Evolutionary conservation across 257 asterid species (phyloP), one percentile per base, ranked within the genome.

Genomic region (Rehmannia glutinosa): DNA sequence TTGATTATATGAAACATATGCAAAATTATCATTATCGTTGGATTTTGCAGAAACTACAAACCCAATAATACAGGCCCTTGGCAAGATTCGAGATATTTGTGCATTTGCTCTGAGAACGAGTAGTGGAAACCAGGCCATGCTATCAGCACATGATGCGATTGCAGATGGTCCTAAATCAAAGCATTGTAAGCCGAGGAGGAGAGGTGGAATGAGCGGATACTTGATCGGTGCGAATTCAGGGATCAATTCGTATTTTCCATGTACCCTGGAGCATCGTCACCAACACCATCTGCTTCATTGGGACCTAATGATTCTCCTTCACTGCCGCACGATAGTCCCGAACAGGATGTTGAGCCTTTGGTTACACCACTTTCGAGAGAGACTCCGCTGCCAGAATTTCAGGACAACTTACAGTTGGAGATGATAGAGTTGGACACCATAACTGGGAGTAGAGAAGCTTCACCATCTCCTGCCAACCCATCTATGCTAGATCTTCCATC

Each of bases 361-460:
- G 80, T 73, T 16, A 39, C 79, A 0, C 75, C 89, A 33, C 55
- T n/a, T n/a, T n/a, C n/a, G n/a, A n/a, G n/a, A n/a, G n/a, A n/a
- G n/a, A n/a, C n/a, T n/a, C n/a, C n/a, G n/a, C n/a, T 78, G 57
- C 71, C 80, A 28, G 89, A 83, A 13, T 71, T 76, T 16, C 81
- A 84, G 32, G 83, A 83, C 70, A 78, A 77, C 66, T 69, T 84
- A 30, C 89, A 83, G 70, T 73, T 73, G 47, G 89, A 83, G 74
- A 84, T 84, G 89, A 84, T 84, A 73, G 89, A 84, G 70, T 61
- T 84, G 56, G 89, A 81, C 56, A 79, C 83, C 45, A 81, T 85
- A 51, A 81, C 84, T 59, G 87, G 91, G 59, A 78, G 83, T 63
- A 77, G 87, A 80, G 87, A 78, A 65, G 77, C 92, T 60, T 83